Evolutionary conservation across 768 basidiomycete species (phyloP), one percentile per base, ranked within the genome.

Genomic region (Phanerochaete sordida): DNA sequence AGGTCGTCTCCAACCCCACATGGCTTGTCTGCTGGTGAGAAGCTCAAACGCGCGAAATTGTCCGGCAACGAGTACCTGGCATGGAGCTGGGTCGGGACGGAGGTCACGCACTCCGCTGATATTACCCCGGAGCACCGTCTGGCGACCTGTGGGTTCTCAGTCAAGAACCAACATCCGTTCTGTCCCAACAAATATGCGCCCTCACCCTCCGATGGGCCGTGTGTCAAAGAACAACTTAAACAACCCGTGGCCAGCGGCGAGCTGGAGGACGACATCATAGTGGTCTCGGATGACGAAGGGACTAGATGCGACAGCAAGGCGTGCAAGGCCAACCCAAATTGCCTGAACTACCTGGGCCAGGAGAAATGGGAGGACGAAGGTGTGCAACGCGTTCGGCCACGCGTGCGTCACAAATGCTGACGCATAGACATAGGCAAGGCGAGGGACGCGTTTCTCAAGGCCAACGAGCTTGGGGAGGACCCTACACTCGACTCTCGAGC

Each of bases 311-410:
- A 70, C 59, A 84, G 82, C 66, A 87, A 82, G 60, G 28, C 53
- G 5, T 98, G 96, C 73, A 87, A 82, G 65, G 73, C 73, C 51
- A 95, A 94, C 68, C 90, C 92, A 9, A 84, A 87, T 54, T 97
- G 96, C 72, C 76, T 95, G 56, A 96, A 95, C 70, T 87, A 93
- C 74, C 75, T 97, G 30, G 93, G 92, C 5, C 92, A 92, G 66
- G 86, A 88, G 27, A 78, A 79, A 63, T 96, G 93, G 89, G 88
- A 91, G 70, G 76, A 83, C 60, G 80, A 84, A 79, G 86, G 91
- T 87, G 75, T 44, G n/a, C 55, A 64, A 57, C 3, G n/a, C 11
- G 13, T 54, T 2, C 12, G 3, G 8, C 58, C 59, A 64, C 54
- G 16, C 57, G 1, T 47, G 46, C 31, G 26, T 60, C 21, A 66